A percentile compares a stretch with the other conserved stretches of the same genome.
Conservation (phyloP, 1,139 yeast species). For the Candida sp. region DNA sequence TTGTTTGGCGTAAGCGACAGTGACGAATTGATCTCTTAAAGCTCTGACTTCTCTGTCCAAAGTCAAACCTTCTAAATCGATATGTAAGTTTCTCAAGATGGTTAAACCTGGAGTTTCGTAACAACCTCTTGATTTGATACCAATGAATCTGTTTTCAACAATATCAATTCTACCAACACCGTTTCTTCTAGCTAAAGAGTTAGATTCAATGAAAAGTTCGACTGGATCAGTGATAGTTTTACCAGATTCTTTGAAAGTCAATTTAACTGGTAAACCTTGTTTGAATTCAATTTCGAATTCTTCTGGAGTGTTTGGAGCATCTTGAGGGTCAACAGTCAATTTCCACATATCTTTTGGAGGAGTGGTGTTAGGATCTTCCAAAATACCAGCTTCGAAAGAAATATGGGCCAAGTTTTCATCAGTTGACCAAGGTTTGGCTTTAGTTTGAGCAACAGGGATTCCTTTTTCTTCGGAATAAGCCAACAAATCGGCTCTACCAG, state of each 20-base stretch:
- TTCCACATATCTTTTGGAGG: slow-evolving; percentile 99
- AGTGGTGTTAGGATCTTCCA: slow-evolving; percentile 97
- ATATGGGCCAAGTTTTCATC: slow-evolving; percentile 99
- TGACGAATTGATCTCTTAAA: slow-evolving; percentile 93
- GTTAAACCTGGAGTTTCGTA: slow-evolving; percentile 99
- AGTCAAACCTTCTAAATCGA: slow-evolving; percentile 95
- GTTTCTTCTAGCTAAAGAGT: slow-evolving; percentile 95
- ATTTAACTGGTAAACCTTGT: slow-evolving; percentile 85
- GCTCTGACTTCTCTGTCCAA: slow-evolving; percentile 98
- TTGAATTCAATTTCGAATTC: slow-evolving; percentile 77
- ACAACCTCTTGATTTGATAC: slow-evolving; percentile 98
- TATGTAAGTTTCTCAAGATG: slow-evolving; percentile 86
- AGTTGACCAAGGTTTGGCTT: slow-evolving; percentile 99
- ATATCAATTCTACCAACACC: slow-evolving; percentile 99
- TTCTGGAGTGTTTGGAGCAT: slow-evolving; percentile 94
- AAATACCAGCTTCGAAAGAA: slow-evolving; percentile 97
- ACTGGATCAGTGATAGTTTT: slow-evolving; percentile 75
- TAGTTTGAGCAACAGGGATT: slow-evolving; percentile 95
- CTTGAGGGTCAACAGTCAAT: slow-evolving; percentile 91
- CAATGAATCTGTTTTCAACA: slow-evolving; percentile 98
- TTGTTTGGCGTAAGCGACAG: slow-evolving; percentile 85
- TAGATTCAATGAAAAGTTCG: slow-evolving; percentile 88
- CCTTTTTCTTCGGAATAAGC: slow-evolving; percentile 90
- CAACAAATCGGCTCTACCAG: slow-evolving; percentile 94
- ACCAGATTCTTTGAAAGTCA: slow-evolving; percentile 63